A percentile compares a stretch with the other conserved stretches of the same genome.
Evolutionary conservation across 2,329 filamentous ascomycete species (phyloP).

Genomic region (Fusarium guadeloupense): DNA sequence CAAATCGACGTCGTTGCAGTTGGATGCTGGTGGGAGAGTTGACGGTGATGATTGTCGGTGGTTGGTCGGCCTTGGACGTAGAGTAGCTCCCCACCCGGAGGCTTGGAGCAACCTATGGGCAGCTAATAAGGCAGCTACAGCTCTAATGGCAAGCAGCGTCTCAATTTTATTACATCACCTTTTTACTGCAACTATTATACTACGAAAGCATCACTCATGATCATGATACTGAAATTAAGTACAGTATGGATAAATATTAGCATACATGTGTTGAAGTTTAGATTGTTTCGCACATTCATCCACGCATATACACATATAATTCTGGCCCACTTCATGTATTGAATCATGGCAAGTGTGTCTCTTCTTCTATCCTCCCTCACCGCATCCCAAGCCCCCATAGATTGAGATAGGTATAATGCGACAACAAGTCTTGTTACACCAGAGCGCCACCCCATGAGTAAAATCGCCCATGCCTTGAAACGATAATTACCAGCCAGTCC

Average conservation of each 20-base stretch:
- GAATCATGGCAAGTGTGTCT: constrained; percentile 1
- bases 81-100: constrained; percentile 26
- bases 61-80: constrained; percentile 17
- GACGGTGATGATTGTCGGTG: constrained; percentile 28
- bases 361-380: constrained; percentile 2
- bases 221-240: neutral
- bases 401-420: constrained; percentile 8
- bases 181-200: neutral
- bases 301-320: too few species aligned
- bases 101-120: constrained; percentile 14
- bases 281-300: too few species aligned
- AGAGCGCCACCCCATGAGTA: constrained; percentile 30
- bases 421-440: constrained; percentile 23
- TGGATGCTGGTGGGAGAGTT: constrained; percentile 14
- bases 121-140: constrained; percentile 25
- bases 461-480: constrained; percentile 17
- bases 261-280: too few species aligned
- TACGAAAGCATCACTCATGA: neutral
- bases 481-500: constrained; percentile 17
- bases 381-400: neutral
- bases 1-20: constrained; percentile 16
- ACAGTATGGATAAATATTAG: too few species aligned
- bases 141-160: constrained; percentile 4
- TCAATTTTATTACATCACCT: constrained; percentile 39
- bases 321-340: constrained; percentile 1